These are phyloP conservation scores for Tieghemostelium lacteum DNA, from an alignment of 78 protist genomes.

Conservation along the genomic window DNA sequence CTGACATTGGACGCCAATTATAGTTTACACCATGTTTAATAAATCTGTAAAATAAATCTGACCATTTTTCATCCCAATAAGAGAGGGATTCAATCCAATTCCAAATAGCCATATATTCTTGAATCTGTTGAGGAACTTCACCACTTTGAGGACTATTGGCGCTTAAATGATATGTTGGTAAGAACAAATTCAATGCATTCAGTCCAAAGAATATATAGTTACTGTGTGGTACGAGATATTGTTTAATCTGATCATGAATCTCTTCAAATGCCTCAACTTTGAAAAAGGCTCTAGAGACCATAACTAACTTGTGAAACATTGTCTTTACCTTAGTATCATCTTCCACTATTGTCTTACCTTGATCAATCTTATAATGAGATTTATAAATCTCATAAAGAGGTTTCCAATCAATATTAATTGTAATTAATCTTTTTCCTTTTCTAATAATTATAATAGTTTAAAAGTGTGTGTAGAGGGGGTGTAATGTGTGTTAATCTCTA, in stretches of 20 bases:
- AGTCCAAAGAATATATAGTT: slow-evolving; percentile 7
- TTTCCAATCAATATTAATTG: slow-evolving; percentile 39
- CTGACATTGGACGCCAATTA: slow-evolving; percentile 8
- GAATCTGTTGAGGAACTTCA: neutral
- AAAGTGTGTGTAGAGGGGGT: neutral
- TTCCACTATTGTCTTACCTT: neutral
- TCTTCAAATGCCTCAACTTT: neutral
- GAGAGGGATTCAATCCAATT: slow-evolving; percentile 14
- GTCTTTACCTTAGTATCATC: slow-evolving; percentile 2
- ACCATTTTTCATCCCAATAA: slow-evolving; percentile 49
- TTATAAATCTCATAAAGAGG: slow-evolving; percentile 18
- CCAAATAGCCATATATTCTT: slow-evolving; percentile 5
- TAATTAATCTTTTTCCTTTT: slow-evolving; percentile 20
- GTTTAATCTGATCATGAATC: slow-evolving; percentile 9
- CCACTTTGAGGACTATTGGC: neutral
- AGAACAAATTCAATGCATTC: neutral
- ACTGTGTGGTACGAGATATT: slow-evolving; percentile 23
- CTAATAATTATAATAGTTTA: neutral
- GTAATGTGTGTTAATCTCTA: neutral
- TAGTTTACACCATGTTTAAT: neutral
- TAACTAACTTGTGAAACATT: neutral
- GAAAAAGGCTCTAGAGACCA: slow-evolving; percentile 18
- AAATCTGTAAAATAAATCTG: neutral
- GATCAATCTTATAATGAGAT: neutral
- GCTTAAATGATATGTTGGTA: slow-evolving; percentile 49